Base-by-base conservation (phyloP, 2,329 filamentous ascomycete genomes). In the Aspergillus awamori region DNA sequence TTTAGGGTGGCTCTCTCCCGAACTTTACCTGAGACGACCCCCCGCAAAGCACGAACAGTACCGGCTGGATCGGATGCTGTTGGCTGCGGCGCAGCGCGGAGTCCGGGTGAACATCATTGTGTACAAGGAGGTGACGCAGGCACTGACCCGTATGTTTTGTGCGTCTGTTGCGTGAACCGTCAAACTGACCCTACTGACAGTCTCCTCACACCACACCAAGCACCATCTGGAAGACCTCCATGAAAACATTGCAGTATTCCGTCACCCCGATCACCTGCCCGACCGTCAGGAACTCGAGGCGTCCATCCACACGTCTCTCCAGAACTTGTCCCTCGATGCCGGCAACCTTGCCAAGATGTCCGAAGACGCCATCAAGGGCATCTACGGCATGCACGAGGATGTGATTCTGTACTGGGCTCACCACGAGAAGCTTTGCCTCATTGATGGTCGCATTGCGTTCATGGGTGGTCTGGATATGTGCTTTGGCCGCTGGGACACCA, bases 401-500 rank as follows among this genome's bases (percentile, higher is more conserved):
- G 86, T 93, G 1, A 89, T 96, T 10, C 79, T 97, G 1, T 97
- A 92, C 77, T 97, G 93, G 93, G 92, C 92, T 2, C 93, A 97
- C 69, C 93, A 97, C 69, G 93, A 97, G 78, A 97, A 97, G 77
- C 84, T 97, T 0, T 92, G 91, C 67, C 74, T 97, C 2, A 80
- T 97, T 15, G 93, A 97, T 73, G 86, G 89, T n/a, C 82, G 83
- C 8, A 81, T 89, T 59, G 92, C 89, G 2, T 97, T 97, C 73
- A 97, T 97, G 93, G 93, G 92, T 53, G 93, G 93, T 20, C 80
- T 97, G 1, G 93, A 97, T 76, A 82, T 96, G 70, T 97, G 87
- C 73, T 97, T 93, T 70, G 93, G 93, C 38, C 85, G 93, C 71
- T 97, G 91, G 86, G 93, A 97, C 69, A 96, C 91, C 6, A 91